These are phyloP conservation scores for Lentinula sp. DNA, from an alignment of 768 basidiomycete species.

Conservation along the genomic window DNA sequence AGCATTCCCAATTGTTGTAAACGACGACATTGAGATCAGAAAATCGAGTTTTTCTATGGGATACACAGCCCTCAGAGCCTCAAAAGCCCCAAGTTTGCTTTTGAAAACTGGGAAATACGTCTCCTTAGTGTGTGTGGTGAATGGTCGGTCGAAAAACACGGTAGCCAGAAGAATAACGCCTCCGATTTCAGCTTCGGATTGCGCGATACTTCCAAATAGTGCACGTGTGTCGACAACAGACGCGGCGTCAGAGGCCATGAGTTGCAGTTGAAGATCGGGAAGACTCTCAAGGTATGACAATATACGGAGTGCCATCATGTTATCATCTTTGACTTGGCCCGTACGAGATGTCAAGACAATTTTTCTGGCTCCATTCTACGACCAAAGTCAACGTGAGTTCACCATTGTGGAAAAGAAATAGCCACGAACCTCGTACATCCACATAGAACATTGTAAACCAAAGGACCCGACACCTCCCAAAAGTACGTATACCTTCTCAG, in stretches of 20 bases:
- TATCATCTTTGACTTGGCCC: conserved; percentile 9
- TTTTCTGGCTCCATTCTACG: conserved; percentile 17
- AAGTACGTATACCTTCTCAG: conserved; percentile 18
- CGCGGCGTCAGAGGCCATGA: conserved; percentile 13
- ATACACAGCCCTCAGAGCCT: conserved; percentile 4
- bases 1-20: not conserved
- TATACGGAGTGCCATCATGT: conserved; percentile 8
- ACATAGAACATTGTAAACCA: conserved; percentile 18
- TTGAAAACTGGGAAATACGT: conserved; percentile 11
- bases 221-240: conserved; percentile 3
- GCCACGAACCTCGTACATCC: conserved; percentile 22
- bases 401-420: not conserved
- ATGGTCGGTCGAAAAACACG: conserved; percentile 12
- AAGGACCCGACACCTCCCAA: conserved; percentile 21
- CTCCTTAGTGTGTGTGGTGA: conserved; percentile 13
- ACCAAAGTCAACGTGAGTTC: not conserved
- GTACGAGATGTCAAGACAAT: conserved; percentile 17
- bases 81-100: conserved; percentile 13
- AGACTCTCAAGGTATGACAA: conserved; percentile 3
- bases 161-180: conserved; percentile 14
- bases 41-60: not conserved
- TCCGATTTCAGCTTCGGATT: conserved; percentile 9
- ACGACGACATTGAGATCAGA: not conserved
- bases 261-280: conserved; percentile 11
- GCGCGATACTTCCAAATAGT: conserved; percentile 1